phyloP scores from a whole-genome alignment of 352 stramenopile species.

The Thraustochytrium sp. region DNA sequence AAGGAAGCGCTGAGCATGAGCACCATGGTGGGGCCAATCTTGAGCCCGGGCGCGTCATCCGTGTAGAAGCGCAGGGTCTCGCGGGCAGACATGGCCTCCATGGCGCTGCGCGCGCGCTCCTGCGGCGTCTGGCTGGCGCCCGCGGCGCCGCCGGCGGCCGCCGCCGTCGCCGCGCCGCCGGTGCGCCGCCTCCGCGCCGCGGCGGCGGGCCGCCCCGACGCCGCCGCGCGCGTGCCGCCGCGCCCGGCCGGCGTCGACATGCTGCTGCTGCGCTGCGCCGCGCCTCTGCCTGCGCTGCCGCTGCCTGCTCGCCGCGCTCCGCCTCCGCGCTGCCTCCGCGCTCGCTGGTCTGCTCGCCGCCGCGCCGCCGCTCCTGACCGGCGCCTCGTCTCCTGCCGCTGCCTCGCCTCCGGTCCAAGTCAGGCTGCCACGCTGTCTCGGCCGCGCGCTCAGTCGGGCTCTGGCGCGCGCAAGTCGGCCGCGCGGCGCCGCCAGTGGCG shows the following conservation, averaged over 20 bases:
- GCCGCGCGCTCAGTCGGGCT: neutral
- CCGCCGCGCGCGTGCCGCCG: conserved; percentile 2
- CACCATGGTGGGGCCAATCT: conserved; percentile 79
- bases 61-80: conserved; percentile 73
- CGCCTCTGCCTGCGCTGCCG: neutral
- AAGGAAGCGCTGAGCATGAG: conserved; percentile 77
- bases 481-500: no score
- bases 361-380: no score
- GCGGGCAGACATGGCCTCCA: conserved; percentile 24
- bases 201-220: neutral
- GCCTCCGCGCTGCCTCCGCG: no score
- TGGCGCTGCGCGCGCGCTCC: neutral
- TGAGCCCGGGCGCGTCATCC: conserved; percentile 76
- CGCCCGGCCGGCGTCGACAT: neutral
- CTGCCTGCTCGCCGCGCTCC: no score
- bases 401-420: no score
- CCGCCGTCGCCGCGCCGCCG: neutral
- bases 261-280: neutral
- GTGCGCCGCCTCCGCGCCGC: neutral
- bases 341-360: no score
- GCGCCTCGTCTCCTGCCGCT: no score
- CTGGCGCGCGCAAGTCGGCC: neutral
- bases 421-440: no score
- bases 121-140: neutral
- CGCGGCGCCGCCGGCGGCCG: neutral